phyloP scores from a whole-genome alignment of 768 basidiomycete genomes.

The Pleurotus platypus region DNA sequence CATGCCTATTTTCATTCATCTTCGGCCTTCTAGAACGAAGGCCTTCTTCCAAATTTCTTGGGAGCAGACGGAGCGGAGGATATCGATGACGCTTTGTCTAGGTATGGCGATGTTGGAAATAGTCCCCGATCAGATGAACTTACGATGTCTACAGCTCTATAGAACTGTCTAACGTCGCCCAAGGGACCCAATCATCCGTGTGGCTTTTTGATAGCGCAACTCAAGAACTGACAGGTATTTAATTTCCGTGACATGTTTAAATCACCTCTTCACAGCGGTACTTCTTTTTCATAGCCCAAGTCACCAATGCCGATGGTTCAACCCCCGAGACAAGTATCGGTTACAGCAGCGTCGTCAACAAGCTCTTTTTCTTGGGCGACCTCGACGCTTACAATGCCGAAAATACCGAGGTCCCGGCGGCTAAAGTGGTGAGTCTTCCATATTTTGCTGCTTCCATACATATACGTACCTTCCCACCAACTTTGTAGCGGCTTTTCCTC shows the following conservation, averaged over 20 bases:
- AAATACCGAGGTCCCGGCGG: conserved; percentile 8
- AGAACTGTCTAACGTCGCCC: conserved; percentile 17
- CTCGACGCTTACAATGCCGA: conserved; percentile 34
- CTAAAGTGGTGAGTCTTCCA: conserved; percentile 7
- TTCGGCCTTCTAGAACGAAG: conserved; percentile 21
- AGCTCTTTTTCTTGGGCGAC: conserved; percentile 41
- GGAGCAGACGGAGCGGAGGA: not conserved
- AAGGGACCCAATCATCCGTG: conserved; percentile 37
- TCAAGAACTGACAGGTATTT: conserved; percentile 34
- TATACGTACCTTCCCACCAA: not conserved
- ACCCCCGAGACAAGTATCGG: conserved; percentile 33
- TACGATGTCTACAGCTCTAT: conserved; percentile 22
- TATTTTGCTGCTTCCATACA: not conserved
- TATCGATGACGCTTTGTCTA: conserved; percentile 1
- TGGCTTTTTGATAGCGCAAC: conserved; percentile 38
- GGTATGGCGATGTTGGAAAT: not conserved
- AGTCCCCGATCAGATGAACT: not conserved
- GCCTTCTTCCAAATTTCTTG: conserved; percentile 20
- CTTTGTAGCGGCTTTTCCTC: conserved; percentile 7
- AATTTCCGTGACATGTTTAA: too few relatives aligned
- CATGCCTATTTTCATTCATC: not conserved
- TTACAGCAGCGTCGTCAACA: conserved; percentile 35
- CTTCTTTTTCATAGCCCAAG: conserved; percentile 31
- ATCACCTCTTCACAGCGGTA: too few relatives aligned
- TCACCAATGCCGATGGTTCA: conserved; percentile 41